These are phyloP conservation scores for Cordyceps cicadae DNA, from an alignment of 2,329 filamentous ascomycete species.

Conservation along the genomic window DNA sequence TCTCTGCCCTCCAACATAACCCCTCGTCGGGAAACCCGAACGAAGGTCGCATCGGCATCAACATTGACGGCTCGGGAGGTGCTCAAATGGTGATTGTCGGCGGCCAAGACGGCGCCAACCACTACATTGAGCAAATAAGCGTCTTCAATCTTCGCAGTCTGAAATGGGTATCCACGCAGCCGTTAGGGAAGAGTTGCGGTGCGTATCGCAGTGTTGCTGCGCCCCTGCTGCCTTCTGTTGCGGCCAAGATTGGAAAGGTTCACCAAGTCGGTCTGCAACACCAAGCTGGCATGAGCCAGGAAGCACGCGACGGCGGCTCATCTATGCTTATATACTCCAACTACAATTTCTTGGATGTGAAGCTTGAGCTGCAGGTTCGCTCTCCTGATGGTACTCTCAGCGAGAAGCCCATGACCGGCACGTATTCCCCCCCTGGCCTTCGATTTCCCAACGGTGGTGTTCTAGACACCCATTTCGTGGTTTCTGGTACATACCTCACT, in stretches of 20 bases:
- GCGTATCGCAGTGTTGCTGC: slow-evolving; percentile 94
- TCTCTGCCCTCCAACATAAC: slow-evolving; percentile 85
- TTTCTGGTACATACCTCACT: slow-evolving; percentile 93
- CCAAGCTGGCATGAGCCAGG: slow-evolving; percentile 41
- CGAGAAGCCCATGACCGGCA: slow-evolving; percentile 82
- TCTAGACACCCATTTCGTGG: slow-evolving; percentile 92
- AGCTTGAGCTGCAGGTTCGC: slow-evolving; percentile 85
- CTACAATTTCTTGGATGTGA: slow-evolving; percentile 97
- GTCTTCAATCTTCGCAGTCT: slow-evolving; percentile 93
- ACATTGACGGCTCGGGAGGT: slow-evolving; percentile 82
- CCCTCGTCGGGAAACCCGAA: slow-evolving; percentile 75
- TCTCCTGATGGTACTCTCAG: slow-evolving; percentile 73
- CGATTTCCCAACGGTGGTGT: slow-evolving; percentile 94
- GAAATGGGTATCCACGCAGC: slow-evolving; percentile 88
- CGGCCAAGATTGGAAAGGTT: slow-evolving; percentile 58
- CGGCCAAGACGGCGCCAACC: slow-evolving; percentile 93
- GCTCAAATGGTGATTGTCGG: slow-evolving; percentile 97
- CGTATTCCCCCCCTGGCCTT: slow-evolving; percentile 81
- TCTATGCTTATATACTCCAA: slow-evolving; percentile 98
- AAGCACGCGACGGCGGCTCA: slow-evolving; percentile 48
- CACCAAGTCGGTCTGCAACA: slow-evolving; percentile 34
- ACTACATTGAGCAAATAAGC: slow-evolving; percentile 98
- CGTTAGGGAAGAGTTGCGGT: slow-evolving; percentile 84
- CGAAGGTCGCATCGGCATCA: slow-evolving; percentile 78
- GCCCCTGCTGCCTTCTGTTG: slow-evolving; percentile 61